These are phyloP conservation scores for Penstemon davidsonii DNA, from an alignment of 257 asterid species.

Conservation along the genomic window DNA sequence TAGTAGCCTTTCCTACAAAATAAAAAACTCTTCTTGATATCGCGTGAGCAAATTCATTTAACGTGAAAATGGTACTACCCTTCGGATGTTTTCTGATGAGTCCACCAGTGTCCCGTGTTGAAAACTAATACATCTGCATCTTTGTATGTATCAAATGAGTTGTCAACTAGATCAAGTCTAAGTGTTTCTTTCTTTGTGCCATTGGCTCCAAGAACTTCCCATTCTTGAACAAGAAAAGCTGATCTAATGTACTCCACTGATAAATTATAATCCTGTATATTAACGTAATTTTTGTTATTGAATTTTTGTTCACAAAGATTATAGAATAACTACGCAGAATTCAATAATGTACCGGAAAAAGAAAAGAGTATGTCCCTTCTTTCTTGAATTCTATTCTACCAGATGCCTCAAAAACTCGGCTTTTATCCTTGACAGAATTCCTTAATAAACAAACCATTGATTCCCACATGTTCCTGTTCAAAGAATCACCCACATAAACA, in stretches of 20 bases:
- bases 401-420: slow-evolving; percentile 63
- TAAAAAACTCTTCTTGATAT: neutral
- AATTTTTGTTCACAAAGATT: too few species aligned
- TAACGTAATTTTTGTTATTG: too few species aligned
- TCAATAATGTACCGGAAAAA: slow-evolving; percentile 45
- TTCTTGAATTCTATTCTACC: slow-evolving; percentile 53
- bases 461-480: slow-evolving; percentile 82
- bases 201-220: slow-evolving; percentile 43
- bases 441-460: slow-evolving; percentile 68
- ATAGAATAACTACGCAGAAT: neutral
- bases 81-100: slow-evolving; percentile 68
- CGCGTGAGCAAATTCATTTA: neutral
- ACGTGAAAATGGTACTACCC: slow-evolving; percentile 43
- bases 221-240: slow-evolving; percentile 78
- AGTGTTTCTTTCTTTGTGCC: slow-evolving; percentile 67
- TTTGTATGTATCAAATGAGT: slow-evolving; percentile 42
- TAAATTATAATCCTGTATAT: slow-evolving; percentile 49
- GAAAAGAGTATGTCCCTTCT: slow-evolving; percentile 67
- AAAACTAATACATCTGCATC: slow-evolving; percentile 64
- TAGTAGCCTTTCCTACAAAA: slow-evolving; percentile 71
- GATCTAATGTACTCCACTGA: slow-evolving; percentile 67
- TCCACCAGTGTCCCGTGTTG: slow-evolving; percentile 93
- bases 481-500: slow-evolving; percentile 79
- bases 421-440: slow-evolving; percentile 55
- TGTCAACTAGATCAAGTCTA: slow-evolving; percentile 60